phyloP scores from a whole-genome alignment of 257 asterid genomes.

The Scutellaria barbata region DNA sequence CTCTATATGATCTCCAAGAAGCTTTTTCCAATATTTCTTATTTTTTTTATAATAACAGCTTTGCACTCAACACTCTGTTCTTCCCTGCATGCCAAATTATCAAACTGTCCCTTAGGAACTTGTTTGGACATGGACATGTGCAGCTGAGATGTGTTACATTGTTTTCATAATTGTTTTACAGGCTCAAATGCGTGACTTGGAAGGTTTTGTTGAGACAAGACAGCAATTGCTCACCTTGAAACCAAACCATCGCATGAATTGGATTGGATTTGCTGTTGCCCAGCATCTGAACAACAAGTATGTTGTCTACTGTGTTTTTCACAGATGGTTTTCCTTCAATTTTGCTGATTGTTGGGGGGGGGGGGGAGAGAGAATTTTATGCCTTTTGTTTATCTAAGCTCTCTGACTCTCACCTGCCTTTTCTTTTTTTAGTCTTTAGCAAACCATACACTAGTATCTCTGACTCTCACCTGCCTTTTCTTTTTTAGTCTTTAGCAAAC shows the following conservation, averaged over 20 bases:
- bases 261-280: slow-evolving; percentile 99
- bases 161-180: slow-evolving; percentile 43
- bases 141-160: slow-evolving; percentile 34
- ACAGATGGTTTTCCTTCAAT: neutral
- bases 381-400: slow-evolving; percentile 16
- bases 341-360: slow-evolving; percentile 22
- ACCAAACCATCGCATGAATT: slow-evolving; percentile 98
- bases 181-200: slow-evolving; percentile 99
- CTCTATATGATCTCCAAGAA: too few species aligned
- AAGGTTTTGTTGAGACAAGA: slow-evolving; percentile 97
- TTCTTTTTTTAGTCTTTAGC: neutral
- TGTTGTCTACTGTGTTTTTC: slow-evolving; percentile 17
- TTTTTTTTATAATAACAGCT: too few species aligned
- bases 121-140: neutral
- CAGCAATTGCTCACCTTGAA: slow-evolving; percentile 92
- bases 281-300: slow-evolving; percentile 94
- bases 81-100: too few species aligned
- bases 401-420: slow-evolving; percentile 7
- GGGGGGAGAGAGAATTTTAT: neutral
- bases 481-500: neutral
- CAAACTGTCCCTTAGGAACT: too few species aligned
- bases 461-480: slow-evolving; percentile 9
- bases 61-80: too few species aligned
- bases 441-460: too few species aligned
- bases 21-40: too few species aligned